Percentiles rank a stretch among this genome's conserved stretches.
phyloP scores from a whole-genome alignment of 768 basidiomycete species.

The Xerocomellus dryophilus region DNA sequence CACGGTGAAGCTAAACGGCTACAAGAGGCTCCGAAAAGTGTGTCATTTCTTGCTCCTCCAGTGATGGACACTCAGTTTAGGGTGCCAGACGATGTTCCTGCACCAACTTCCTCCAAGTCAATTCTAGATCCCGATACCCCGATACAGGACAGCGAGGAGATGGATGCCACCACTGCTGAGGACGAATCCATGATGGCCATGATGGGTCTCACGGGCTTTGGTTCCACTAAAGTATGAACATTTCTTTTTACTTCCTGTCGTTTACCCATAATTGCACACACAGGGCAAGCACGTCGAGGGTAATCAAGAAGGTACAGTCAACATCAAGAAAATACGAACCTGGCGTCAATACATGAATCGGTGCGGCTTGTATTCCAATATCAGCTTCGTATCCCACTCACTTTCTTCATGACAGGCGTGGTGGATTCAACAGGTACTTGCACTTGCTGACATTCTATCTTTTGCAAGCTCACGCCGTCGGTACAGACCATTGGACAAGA shows the following conservation, averaged over 20 bases:
- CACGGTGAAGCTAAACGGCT: conserved; percentile 23
- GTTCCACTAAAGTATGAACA: conserved; percentile 73
- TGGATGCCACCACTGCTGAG: conserved; percentile 58
- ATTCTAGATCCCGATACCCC: conserved; percentile 43
- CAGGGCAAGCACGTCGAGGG: conserved; percentile 80
- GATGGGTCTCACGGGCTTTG: conserved; percentile 90
- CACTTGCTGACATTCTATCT: not conserved
- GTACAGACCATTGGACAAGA: conserved; percentile 86
- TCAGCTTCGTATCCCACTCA: conserved; percentile 9
- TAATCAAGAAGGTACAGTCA: conserved; percentile 69
- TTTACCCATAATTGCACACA: not conserved
- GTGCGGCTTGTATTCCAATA: conserved; percentile 34
- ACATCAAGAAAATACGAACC: conserved; percentile 79
- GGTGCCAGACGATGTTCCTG: conserved; percentile 9
- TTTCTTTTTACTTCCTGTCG: not conserved
- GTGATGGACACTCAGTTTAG: not conserved
- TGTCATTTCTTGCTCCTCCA: not conserved
- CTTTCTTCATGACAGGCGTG: conserved; percentile 49
- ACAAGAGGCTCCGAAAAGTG: conserved; percentile 19
- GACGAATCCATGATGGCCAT: conserved; percentile 81
- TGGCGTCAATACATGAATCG: conserved; percentile 99
- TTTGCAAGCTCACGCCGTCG: conserved; percentile 16
- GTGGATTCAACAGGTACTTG: conserved; percentile 76
- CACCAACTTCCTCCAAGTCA: conserved; percentile 21
- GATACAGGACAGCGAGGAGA: conserved; percentile 48